These are phyloP conservation scores for Trematosphaeria pertusa DNA, from an alignment of 2,329 filamentous ascomycete species.

Conservation along the genomic window DNA sequence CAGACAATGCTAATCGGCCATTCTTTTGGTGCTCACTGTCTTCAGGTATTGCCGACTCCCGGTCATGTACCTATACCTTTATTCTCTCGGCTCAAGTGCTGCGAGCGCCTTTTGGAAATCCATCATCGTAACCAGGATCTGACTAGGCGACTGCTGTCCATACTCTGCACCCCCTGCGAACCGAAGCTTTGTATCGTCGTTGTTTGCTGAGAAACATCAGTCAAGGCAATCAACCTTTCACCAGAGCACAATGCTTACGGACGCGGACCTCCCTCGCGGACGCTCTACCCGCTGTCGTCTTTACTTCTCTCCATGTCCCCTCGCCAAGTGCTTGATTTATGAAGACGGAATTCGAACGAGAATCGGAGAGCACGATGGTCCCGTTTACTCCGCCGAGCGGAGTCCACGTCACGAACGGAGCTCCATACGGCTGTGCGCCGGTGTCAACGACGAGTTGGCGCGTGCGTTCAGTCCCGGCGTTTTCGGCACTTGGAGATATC, in stretches of 20 bases:
- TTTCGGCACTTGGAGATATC: conserved; percentile 19
- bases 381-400: conserved; percentile 23
- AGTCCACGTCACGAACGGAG: conserved; percentile 24
- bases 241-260: conserved; percentile 15
- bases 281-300: conserved; percentile 21
- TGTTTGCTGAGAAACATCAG: conserved; percentile 18
- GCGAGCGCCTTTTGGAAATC: conserved; percentile 26
- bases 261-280: conserved; percentile 25
- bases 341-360: conserved; percentile 18
- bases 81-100: too few species aligned
- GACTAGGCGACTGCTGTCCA: conserved; percentile 10
- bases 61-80: too few species aligned
- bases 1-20: too few species aligned
- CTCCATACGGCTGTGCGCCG: conserved; percentile 14
- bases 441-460: conserved; percentile 17
- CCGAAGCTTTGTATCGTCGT: conserved; percentile 24
- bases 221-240: neutral
- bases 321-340: conserved; percentile 26
- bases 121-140: conserved; percentile 25
- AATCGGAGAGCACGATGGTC: conserved; percentile 25
- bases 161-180: conserved; percentile 23
- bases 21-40: too few species aligned
- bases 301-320: conserved; percentile 23
- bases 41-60: too few species aligned
- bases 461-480: conserved; percentile 13